Conservation (phyloP, 1,284 basidiomycete genomes). For the Spongiforma sp. region DNA sequence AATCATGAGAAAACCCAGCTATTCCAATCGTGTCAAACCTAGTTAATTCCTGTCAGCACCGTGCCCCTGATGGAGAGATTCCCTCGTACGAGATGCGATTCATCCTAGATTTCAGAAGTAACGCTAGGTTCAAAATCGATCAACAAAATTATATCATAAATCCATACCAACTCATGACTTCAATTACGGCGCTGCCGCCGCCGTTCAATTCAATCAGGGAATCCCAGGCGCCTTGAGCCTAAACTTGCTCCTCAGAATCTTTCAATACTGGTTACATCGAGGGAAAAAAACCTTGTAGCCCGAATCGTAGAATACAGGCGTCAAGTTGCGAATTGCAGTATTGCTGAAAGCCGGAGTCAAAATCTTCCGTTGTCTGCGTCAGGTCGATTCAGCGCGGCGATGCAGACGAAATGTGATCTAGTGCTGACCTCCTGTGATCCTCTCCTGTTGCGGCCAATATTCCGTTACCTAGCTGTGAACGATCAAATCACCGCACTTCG, state of each 20-base stretch:
- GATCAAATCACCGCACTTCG: neutral
- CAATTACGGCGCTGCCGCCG: constrained; percentile 42
- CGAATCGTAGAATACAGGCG: constrained; percentile 50
- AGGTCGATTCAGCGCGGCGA: neutral
- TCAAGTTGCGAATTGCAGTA: constrained; percentile 47
- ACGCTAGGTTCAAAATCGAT: neutral
- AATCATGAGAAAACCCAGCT: constrained; percentile 65
- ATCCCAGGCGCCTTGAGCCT: constrained; percentile 56
- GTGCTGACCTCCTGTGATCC: constrained; percentile 25
- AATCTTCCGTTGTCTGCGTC: constrained; percentile 49
- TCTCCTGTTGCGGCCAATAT: constrained; percentile 29
- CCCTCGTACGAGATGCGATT: constrained; percentile 50
- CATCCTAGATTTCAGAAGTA: constrained; percentile 46
- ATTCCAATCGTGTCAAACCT: constrained; percentile 60
- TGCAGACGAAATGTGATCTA: neutral
- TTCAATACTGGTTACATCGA: neutral
- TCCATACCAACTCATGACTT: constrained; percentile 49
- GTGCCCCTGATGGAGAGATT: constrained; percentile 22
- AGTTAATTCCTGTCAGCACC: constrained; percentile 28
- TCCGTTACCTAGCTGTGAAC: constrained; percentile 24
- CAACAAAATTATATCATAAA: neutral
- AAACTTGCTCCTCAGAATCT: neutral
- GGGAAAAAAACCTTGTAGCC: constrained; percentile 36
- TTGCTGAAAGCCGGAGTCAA: constrained; percentile 55
- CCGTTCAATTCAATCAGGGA: constrained; percentile 43